Conservation (phyloP, 78 protist species). For the Cavenderia fasciculata region DNA sequence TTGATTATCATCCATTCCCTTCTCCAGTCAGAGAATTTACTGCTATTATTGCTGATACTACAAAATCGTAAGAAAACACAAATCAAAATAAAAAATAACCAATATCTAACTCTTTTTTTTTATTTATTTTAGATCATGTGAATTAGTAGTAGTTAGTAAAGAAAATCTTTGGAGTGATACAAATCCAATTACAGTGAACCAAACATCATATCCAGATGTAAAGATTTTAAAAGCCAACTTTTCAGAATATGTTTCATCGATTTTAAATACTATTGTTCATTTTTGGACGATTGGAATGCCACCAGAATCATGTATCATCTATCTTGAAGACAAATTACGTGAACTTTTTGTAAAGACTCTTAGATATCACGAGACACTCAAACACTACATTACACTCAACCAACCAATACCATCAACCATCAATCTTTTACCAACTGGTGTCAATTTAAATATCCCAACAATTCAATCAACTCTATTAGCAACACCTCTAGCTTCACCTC, state of each 20-base stretch:
- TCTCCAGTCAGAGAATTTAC: constrained; percentile 20
- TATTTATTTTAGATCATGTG: constrained; percentile 17
- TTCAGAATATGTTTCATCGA: constrained; percentile 30
- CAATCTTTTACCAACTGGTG: background rate
- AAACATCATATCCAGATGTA: constrained; percentile 56
- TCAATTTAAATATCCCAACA: background rate
- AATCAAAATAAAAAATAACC: background rate
- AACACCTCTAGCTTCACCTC: constrained; percentile 6
- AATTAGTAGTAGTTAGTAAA: constrained; percentile 31
- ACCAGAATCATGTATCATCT: constrained; percentile 66
- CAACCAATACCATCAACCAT: constrained; percentile 17
- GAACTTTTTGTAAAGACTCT: constrained; percentile 43
- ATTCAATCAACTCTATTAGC: background rate
- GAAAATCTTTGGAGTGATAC: constrained; percentile 42
- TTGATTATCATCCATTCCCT: constrained; percentile 51
- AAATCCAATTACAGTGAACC: constrained; percentile 27
- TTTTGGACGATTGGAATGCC: constrained; percentile 72
- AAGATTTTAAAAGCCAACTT: background rate
- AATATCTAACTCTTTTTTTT: background rate
- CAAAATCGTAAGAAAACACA: background rate
- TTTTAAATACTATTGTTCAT: constrained; percentile 9
- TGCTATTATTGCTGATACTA: constrained; percentile 49
- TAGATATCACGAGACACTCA: constrained; percentile 26
- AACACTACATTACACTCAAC: background rate
- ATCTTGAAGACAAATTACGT: constrained; percentile 54